A percentile compares a stretch with the other conserved stretches of the same genome.
phyloP scores from a whole-genome alignment of 306 rosid species.

The Acacia confusa region DNA sequence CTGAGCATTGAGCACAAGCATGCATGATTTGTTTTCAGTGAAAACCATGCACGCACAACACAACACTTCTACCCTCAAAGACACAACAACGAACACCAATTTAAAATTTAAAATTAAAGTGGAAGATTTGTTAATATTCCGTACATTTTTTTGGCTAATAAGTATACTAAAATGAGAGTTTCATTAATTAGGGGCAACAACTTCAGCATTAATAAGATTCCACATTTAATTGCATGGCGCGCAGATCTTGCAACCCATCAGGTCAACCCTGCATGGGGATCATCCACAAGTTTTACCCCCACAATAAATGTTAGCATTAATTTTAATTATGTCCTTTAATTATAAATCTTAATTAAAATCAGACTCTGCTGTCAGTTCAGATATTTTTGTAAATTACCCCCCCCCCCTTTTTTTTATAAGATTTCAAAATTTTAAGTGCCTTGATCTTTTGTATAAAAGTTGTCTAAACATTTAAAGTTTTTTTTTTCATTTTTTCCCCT shows the following conservation, averaged over 20 bases:
- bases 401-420: too few species aligned
- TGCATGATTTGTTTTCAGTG: constrained; percentile 16
- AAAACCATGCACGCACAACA: constrained; percentile 21
- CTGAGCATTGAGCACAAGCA: constrained; percentile 18
- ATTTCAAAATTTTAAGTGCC: too few species aligned
- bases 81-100: not conserved
- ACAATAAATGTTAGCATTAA: not conserved
- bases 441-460: too few species aligned
- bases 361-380: not conserved
- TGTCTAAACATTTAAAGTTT: too few species aligned
- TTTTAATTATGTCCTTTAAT: not conserved
- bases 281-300: not conserved
- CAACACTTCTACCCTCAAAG: not conserved
- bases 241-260: not conserved
- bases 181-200: not conserved
- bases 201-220: not conserved
- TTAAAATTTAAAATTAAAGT: not conserved
- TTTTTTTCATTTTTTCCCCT: too few species aligned
- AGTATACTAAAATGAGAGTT: not conserved
- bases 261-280: not conserved
- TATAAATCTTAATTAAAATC: not conserved
- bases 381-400: too few species aligned
- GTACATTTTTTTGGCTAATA: not conserved
- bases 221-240: constrained; percentile 1
- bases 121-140: not conserved